Evolutionary conservation across 1,284 basidiomycete species (phyloP), one percentile per base, ranked within the genome.

Genomic region (Tilletia indica): DNA sequence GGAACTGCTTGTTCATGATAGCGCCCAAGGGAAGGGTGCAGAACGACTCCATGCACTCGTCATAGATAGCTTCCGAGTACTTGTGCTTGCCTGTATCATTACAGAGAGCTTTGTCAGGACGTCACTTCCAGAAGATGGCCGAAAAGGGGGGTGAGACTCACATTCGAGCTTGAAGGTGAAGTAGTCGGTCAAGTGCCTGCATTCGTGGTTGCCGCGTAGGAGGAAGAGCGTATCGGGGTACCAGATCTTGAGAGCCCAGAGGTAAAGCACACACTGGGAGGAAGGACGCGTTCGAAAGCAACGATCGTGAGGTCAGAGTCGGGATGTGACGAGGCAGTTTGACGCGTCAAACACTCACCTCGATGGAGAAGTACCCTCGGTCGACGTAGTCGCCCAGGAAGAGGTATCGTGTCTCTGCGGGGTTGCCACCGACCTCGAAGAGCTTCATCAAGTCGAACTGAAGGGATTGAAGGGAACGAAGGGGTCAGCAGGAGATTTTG

Each of bases 1-100:
- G 87, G 86, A 97, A 97, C 85, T 97, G 94, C 86, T 96, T 96
- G 88, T 97, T 97, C 93, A 97, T 95, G 83, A 97, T 86, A 19
- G 94, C 94, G 0, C 94, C 94, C 0, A 97, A 89, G 0, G 94
- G 94, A 2, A 97, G 87, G 3, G 92, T 89, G 85, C 94, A 96
- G 87, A 97, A 97, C 0, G 92, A 92, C 69, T 94, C 92, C 82
- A 83, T 83, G 73, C 81, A 83, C 39, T 83, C 76, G 70, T 83
- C 82, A 71, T 83, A 83, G 74, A 83, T 83, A 71, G 80, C 79
- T 70, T 83, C 82, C 19, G 82, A 83, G 72, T 83, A 83, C 74
- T 83, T 83, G 77, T 83, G 82, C 71, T 83, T 83, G 82, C 76
- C 73, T 74, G 66, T 4, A 25, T 45, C 9, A 45, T 45, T 45